A percentile compares a stretch with the other conserved stretches of the same genome.
These are phyloP conservation scores for Macaranga tanarius DNA, from an alignment of 441 rosid species.

Conservation along the genomic window DNA sequence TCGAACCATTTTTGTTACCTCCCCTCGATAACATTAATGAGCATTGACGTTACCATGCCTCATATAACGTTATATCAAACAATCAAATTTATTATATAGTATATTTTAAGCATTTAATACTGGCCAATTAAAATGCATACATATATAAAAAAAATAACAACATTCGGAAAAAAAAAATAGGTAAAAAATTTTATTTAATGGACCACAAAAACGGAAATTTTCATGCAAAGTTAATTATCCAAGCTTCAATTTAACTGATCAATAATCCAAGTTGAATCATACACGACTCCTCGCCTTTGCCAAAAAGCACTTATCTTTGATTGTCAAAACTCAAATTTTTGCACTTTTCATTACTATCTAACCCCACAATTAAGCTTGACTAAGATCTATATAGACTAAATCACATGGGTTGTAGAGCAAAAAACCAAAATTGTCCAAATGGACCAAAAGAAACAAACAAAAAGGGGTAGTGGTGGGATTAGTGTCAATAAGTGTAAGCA, in stretches of 20 bases:
- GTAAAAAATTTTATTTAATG: too few species aligned
- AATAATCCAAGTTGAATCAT: too few species aligned
- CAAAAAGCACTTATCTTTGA: not conserved
- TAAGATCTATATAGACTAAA: not conserved
- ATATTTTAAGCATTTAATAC: too few species aligned
- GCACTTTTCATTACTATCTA: not conserved
- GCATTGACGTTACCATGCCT: not conserved
- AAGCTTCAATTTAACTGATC: not conserved
- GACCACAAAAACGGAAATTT: too few species aligned
- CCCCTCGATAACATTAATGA: too few species aligned
- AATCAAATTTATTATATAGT: too few species aligned
- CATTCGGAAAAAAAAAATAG: too few species aligned
- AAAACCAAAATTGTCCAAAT: not conserved
- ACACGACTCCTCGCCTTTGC: not conserved
- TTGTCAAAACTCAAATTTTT: not conserved
- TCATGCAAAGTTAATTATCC: not conserved
- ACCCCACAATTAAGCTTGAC: constrained; percentile 16
- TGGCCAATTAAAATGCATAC: too few species aligned
- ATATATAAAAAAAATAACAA: too few species aligned
- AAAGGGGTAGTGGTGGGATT: not conserved
- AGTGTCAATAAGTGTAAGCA: not conserved
- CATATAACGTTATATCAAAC: too few species aligned
- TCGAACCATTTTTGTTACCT: too few species aligned
- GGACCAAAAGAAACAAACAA: not conserved
- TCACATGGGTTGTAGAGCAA: constrained; percentile 13